Evolutionary conservation across 768 basidiomycete genomes (phyloP).

Genomic region (Mycena vitilis): DNA sequence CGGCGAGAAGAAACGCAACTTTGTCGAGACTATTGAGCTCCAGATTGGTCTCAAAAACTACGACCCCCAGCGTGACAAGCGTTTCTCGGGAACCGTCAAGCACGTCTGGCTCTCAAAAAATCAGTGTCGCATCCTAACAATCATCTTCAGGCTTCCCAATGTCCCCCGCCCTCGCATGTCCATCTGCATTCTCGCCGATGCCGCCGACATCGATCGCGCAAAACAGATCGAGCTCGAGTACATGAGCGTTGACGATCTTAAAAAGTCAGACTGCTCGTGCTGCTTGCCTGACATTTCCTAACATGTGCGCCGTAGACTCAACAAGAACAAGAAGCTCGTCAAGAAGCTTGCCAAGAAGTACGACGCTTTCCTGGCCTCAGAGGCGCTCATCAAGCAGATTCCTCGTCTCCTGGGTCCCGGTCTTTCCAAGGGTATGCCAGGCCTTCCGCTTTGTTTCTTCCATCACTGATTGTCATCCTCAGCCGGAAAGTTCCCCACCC

Average conservation of each 20-base stretch:
- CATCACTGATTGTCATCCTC: constrained; percentile 3
- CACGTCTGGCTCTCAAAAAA: constrained; percentile 47
- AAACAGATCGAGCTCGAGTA: constrained; percentile 98
- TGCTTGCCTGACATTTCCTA: background rate
- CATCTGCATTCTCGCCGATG: constrained; percentile 99
- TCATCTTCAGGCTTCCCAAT: constrained; percentile 80
- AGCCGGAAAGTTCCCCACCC: constrained; percentile 99
- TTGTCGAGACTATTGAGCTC: constrained; percentile 95
- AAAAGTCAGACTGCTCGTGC: constrained; percentile 72
- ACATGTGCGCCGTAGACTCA: constrained; percentile 67
- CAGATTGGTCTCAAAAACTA: constrained; percentile 99
- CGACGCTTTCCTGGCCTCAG: constrained; percentile 98
- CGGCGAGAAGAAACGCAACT: constrained; percentile 93
- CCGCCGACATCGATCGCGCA: constrained; percentile 97
- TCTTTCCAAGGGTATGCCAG: constrained; percentile 91
- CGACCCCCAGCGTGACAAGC: constrained; percentile 99
- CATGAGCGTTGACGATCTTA: constrained; percentile 99
- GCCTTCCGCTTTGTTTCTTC: background rate
- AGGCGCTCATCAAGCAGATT: constrained; percentile 98
- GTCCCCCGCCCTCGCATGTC: constrained; percentile 99
- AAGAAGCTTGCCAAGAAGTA: constrained; percentile 99
- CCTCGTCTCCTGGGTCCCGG: constrained; percentile 99
- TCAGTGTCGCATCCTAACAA: background rate
- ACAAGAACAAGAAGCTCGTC: constrained; percentile 99
- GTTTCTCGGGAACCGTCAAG: constrained; percentile 99